Conservation (phyloP, 495 filamentous ascomycete genomes). For the Oidiodendron maius region DNA sequence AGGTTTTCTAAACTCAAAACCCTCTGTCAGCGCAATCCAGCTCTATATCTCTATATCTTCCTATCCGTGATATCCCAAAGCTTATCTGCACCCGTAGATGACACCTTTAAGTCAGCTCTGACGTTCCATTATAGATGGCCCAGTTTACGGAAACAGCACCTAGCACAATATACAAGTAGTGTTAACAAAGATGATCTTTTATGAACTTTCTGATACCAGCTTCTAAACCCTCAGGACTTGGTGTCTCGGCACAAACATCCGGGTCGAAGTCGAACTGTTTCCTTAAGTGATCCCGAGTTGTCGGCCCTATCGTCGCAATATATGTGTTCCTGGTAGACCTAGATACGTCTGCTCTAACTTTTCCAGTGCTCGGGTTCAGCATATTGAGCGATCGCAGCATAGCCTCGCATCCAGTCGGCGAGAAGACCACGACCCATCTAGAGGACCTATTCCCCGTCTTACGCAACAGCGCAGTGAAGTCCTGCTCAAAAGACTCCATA, state of each 20-base stretch:
- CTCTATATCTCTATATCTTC: too few species aligned
- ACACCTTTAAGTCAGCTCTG: too few species aligned
- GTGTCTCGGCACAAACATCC: conserved; percentile 76
- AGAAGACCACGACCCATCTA: conserved; percentile 91
- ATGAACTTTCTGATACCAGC: conserved; percentile 57
- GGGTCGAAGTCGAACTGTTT: conserved; percentile 63
- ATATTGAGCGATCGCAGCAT: conserved; percentile 65
- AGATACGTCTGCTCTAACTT: conserved; percentile 27
- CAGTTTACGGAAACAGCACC: too few species aligned
- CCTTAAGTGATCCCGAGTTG: conserved; percentile 71
- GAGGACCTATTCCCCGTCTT: conserved; percentile 29
- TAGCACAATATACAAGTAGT: too few species aligned
- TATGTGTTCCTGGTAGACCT: conserved; percentile 36
- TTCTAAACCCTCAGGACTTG: conserved; percentile 79
- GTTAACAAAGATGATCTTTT: conserved; percentile 17
- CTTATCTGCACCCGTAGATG: too few species aligned
- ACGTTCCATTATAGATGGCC: too few species aligned
- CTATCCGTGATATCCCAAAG: too few species aligned
- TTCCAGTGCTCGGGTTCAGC: conserved; percentile 43
- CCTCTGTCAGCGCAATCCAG: too few species aligned
- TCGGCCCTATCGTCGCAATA: conserved; percentile 89
- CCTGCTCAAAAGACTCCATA: conserved; percentile 61
- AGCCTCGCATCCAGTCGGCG: conserved; percentile 77
- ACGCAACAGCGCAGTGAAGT: conserved; percentile 48
- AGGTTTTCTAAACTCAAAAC: too few species aligned